phyloP scores from a whole-genome alignment of 2,329 filamentous ascomycete genomes.

The Fusarium cicatricum region DNA sequence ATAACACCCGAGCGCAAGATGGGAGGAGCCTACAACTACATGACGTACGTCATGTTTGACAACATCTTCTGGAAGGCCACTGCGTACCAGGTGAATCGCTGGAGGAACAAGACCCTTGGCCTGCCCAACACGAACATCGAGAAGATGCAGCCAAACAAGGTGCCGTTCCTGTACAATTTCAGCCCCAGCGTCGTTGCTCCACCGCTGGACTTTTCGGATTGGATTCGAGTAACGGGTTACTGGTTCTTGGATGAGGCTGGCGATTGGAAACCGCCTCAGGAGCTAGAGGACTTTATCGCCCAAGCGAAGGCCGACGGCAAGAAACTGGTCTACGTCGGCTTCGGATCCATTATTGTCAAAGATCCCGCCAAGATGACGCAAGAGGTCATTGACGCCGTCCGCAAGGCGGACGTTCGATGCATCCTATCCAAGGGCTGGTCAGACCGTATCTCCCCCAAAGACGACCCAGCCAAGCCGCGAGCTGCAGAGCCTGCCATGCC shows the following conservation, averaged over 20 bases:
- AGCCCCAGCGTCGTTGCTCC: constrained; percentile 93
- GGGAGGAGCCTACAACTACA: constrained; percentile 93
- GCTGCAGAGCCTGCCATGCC: constrained; percentile 72
- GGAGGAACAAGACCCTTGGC: constrained; percentile 82
- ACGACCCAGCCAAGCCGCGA: constrained; percentile 56
- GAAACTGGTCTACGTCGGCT: constrained; percentile 96
- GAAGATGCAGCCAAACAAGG: constrained; percentile 94
- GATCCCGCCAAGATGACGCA: constrained; percentile 89
- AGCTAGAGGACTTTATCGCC: constrained; percentile 83
- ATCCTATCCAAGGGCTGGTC: constrained; percentile 98
- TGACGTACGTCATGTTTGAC: constrained; percentile 96
- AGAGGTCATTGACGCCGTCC: constrained; percentile 91
- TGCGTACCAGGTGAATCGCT: constrained; percentile 88
- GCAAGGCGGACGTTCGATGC: constrained; percentile 91
- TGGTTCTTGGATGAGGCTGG: constrained; percentile 90
- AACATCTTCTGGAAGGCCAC: constrained; percentile 97
- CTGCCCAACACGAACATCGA: constrained; percentile 84
- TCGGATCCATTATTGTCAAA: constrained; percentile 93
- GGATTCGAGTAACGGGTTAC: constrained; percentile 96
- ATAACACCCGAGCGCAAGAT: constrained; percentile 92
- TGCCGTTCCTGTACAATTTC: constrained; percentile 99
- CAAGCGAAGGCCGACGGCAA: constrained; percentile 82
- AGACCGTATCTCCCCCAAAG: constrained; percentile 71
- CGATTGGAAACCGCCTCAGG: constrained; percentile 76
- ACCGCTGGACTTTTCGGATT: constrained; percentile 94